These are phyloP conservation scores for Quercus agrifolia DNA, from an alignment of 306 rosid species.

Conservation along the genomic window DNA sequence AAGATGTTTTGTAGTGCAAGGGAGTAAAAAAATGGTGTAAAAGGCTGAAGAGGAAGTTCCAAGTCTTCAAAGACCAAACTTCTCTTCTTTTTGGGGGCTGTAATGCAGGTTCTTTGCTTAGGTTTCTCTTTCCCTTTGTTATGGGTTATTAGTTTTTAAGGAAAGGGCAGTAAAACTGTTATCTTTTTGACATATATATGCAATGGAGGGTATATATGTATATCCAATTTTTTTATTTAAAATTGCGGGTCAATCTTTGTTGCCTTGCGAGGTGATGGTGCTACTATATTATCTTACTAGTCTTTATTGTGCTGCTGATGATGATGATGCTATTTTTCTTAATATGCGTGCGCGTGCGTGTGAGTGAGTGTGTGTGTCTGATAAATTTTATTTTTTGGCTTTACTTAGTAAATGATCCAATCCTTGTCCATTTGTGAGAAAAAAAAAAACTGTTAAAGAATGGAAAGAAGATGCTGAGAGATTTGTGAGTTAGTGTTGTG, in stretches of 20 bases:
- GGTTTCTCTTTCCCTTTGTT: not conserved
- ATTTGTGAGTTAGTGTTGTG: not conserved
- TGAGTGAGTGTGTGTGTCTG: not conserved
- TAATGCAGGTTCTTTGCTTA: conserved; percentile 28
- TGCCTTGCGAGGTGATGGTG: conserved; percentile 15
- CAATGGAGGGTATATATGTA: conserved; percentile 46
- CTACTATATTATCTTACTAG: not conserved
- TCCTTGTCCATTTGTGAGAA: not conserved
- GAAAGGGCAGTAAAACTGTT: conserved; percentile 34
- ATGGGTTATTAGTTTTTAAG: conserved; percentile 21
- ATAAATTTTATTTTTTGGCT: not conserved
- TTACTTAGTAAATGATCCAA: not conserved
- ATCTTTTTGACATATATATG: conserved; percentile 45
- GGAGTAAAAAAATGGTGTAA: not conserved
- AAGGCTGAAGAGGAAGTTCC: conserved; percentile 30
- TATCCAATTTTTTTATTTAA: conserved; percentile 21
- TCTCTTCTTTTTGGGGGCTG: conserved; percentile 41
- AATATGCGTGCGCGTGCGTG: not conserved
- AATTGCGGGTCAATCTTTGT: conserved; percentile 16
- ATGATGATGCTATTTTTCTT: not conserved
- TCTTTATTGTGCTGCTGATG: not conserved
- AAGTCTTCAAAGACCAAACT: conserved; percentile 24
- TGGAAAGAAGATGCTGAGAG: not conserved
- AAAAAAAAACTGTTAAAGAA: not conserved
- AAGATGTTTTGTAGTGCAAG: not conserved